Percentiles rank a stretch among this genome's conserved stretches.
These are phyloP conservation scores for Saccharomycopsis malanga DNA, from an alignment of 805 yeast genomes.

Conservation along the genomic window DNA sequence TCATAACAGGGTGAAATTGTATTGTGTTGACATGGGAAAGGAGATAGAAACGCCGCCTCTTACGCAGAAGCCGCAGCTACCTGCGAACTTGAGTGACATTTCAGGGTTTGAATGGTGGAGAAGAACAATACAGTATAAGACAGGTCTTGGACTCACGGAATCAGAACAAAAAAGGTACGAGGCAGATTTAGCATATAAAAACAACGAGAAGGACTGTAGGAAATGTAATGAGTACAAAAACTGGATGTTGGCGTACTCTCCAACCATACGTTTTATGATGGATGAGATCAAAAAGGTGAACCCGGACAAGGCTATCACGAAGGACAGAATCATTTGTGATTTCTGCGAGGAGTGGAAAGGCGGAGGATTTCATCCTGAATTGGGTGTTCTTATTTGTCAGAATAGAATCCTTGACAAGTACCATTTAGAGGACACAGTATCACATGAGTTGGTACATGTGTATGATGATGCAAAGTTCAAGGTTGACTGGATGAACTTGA, in stretches of 20 bases:
- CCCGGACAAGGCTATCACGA: constrained; percentile 33
- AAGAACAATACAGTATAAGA: constrained; percentile 58
- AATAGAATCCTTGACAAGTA: constrained; percentile 67
- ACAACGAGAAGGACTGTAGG: constrained; percentile 49
- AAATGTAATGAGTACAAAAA: constrained; percentile 69
- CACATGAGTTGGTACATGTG: constrained; percentile 91
- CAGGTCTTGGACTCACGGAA: constrained; percentile 57
- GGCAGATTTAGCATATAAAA: constrained; percentile 40
- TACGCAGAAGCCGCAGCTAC: constrained; percentile 15
- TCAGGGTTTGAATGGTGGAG: constrained; percentile 78
- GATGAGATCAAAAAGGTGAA: constrained; percentile 67
- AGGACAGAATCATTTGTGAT: constrained; percentile 63
- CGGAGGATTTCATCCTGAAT: constrained; percentile 91
- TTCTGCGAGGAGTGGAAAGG: constrained; percentile 75
- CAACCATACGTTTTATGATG: constrained; percentile 79
- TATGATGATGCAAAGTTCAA: constrained; percentile 85
- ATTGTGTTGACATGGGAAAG: too few species aligned
- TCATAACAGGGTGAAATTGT: too few species aligned
- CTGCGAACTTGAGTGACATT: constrained; percentile 19
- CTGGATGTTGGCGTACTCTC: constrained; percentile 76
- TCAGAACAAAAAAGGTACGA: constrained; percentile 52
- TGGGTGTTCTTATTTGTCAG: constrained; percentile 82
- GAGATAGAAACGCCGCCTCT: constrained; percentile 6
- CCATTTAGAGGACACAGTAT: constrained; percentile 82
- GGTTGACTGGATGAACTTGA: constrained; percentile 76